Conservation (phyloP, 176 grass and related monocot species). For the Rhynchospora pubera region DNA sequence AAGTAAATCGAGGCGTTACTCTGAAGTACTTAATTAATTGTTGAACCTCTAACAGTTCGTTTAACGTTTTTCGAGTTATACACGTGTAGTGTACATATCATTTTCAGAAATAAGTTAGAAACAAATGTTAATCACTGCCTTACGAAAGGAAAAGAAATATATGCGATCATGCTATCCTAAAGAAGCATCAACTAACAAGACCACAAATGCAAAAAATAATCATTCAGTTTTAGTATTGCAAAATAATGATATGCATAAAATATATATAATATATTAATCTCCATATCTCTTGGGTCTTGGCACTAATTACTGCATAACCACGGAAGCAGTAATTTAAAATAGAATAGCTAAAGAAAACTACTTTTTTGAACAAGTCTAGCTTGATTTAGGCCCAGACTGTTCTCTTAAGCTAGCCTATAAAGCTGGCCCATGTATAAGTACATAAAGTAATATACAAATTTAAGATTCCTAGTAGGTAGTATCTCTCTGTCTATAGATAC, state of each 20-base stretch:
- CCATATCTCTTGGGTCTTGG: too few species aligned
- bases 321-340: too few species aligned
- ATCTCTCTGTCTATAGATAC: constrained; percentile 4
- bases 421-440: background rate
- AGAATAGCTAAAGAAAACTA: background rate
- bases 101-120: background rate
- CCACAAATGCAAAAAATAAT: background rate
- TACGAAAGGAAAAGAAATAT: background rate
- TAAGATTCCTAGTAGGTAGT: constrained; percentile 3
- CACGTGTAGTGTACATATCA: background rate
- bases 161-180: background rate
- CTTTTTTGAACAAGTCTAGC: background rate
- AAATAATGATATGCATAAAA: background rate
- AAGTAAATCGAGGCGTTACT: background rate
- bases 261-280: too few species aligned
- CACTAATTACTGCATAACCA: too few species aligned
- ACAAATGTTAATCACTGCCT: background rate
- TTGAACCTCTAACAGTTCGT: background rate
- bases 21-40: background rate
- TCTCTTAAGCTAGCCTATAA: background rate
- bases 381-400: background rate
- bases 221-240: background rate
- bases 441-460: background rate
- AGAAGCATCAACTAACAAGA: background rate
- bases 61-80: background rate